phyloP scores from a whole-genome alignment of 345 rosid genomes.

The Citrus maxima region DNA sequence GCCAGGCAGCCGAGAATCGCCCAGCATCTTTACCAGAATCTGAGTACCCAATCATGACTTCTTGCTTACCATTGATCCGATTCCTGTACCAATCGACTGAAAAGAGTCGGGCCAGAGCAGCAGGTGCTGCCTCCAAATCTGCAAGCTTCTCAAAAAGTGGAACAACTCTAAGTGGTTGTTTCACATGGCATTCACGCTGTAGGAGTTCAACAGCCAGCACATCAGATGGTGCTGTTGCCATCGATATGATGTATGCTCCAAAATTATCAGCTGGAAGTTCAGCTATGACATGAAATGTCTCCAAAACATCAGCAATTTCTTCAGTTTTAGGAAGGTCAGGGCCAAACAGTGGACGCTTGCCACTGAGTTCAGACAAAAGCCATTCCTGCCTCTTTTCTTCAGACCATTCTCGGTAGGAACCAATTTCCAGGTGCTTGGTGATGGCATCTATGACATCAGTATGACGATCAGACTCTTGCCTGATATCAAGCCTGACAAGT shows the following conservation, averaged over 20 bases:
- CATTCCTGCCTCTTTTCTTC: slow-evolving; percentile 82
- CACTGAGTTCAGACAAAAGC: slow-evolving; percentile 86
- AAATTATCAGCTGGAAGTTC: slow-evolving; percentile 89
- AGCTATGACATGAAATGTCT: slow-evolving; percentile 75
- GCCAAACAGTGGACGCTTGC: slow-evolving; percentile 91
- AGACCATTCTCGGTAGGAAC: slow-evolving; percentile 90
- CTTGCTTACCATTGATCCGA: slow-evolving; percentile 90
- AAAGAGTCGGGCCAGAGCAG: slow-evolving; percentile 85
- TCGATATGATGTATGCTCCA: slow-evolving; percentile 97
- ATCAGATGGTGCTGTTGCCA: slow-evolving; percentile 96
- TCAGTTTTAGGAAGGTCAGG: slow-evolving; percentile 94
- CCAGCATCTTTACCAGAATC: slow-evolving; percentile 99
- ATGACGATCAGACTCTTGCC: slow-evolving; percentile 97
- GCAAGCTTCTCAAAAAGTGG: slow-evolving; percentile 98
- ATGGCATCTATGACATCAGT: slow-evolving; percentile 96
- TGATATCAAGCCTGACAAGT: slow-evolving; percentile 86
- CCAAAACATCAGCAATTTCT: slow-evolving; percentile 85
- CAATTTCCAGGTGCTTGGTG: slow-evolving; percentile 76
- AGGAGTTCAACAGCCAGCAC: slow-evolving; percentile 96
- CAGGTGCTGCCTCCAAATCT: slow-evolving; percentile 97
- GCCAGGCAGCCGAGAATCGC: slow-evolving; percentile 97
- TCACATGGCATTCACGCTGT: slow-evolving; percentile 93
- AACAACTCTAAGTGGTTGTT: slow-evolving; percentile 89
- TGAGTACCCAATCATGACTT: slow-evolving; percentile 99
- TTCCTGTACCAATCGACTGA: slow-evolving; percentile 92